Percentiles rank a stretch among this genome's conserved stretches.
Conservation (phyloP, 768 basidiomycete species). For the Naganishia randhawae region DNA sequence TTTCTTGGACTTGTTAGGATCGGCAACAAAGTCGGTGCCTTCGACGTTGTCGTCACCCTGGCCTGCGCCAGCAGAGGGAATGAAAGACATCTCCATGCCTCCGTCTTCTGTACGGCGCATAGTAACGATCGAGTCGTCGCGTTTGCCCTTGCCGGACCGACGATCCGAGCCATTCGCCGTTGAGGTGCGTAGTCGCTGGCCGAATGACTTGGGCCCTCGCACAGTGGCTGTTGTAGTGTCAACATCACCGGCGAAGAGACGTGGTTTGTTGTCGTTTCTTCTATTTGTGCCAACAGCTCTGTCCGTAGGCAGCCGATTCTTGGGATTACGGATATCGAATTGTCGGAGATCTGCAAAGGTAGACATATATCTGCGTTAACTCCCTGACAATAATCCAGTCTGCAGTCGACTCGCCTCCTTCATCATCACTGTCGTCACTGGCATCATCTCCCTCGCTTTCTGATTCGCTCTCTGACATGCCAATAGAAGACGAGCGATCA, state of each 20-base stretch:
- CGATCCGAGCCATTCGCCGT: background rate
- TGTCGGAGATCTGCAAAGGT: conserved; percentile 37
- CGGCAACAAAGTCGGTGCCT: conserved; percentile 36
- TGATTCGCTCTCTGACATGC: conserved; percentile 33
- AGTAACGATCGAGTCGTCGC: conserved; percentile 35
- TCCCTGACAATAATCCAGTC: conserved; percentile 3
- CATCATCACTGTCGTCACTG: conserved; percentile 36
- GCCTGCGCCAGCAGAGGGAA: conserved; percentile 57
- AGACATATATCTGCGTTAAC: background rate
- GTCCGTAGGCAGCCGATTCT: conserved; percentile 15
- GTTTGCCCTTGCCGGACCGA: conserved; percentile 11
- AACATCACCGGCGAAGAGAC: conserved; percentile 29
- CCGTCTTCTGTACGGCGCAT: conserved; percentile 55
- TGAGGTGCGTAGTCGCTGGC: conserved; percentile 36
- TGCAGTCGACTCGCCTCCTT: conserved; percentile 26
- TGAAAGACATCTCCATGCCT: conserved; percentile 79
- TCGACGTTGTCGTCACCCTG: conserved; percentile 35
- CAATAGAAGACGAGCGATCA: conserved; percentile 55
- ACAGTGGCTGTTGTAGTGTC: conserved; percentile 18
- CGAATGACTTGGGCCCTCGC: conserved; percentile 39
- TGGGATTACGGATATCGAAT: conserved; percentile 44
- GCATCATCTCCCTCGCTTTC: conserved; percentile 38
- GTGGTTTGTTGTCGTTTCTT: conserved; percentile 23
- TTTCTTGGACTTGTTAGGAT: conserved; percentile 33
- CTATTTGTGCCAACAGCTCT: conserved; percentile 7